Evolutionary conservation across 768 basidiomycete genomes (phyloP).

Genomic region (Rhodotorula babjevae): DNA sequence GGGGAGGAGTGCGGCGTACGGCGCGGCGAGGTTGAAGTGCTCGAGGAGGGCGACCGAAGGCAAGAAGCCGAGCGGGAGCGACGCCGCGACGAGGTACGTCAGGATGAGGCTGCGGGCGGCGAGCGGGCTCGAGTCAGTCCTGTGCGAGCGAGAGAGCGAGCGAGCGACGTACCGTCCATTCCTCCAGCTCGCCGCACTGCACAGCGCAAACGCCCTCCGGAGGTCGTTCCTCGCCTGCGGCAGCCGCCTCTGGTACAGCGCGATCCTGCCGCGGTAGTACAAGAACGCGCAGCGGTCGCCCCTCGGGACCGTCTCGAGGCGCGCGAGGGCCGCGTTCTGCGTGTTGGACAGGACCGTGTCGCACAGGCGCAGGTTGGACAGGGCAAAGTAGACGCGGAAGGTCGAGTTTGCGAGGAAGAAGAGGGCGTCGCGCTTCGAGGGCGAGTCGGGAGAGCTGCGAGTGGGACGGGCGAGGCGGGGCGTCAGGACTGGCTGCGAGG

Average conservation of each 20-base stretch:
- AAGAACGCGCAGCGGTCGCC: conserved; percentile 36
- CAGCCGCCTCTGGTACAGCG: conserved; percentile 40
- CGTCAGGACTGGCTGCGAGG: neutral
- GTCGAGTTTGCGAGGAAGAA: conserved; percentile 42
- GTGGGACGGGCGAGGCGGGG: neutral
- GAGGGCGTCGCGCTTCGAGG: conserved; percentile 38
- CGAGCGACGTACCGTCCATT: conserved; percentile 35
- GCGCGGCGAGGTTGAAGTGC: conserved; percentile 30
- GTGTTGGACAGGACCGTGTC: conserved; percentile 43
- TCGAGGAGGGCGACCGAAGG: conserved; percentile 22
- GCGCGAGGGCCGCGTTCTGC: conserved; percentile 18
- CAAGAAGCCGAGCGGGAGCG: conserved; percentile 38
- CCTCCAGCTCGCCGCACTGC: conserved; percentile 7
- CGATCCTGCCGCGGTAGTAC: conserved; percentile 42
- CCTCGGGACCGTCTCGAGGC: conserved; percentile 27
- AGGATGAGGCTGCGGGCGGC: conserved; percentile 38
- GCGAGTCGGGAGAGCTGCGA: conserved; percentile 8
- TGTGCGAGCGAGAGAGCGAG: neutral
- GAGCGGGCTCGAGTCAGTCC: too few species aligned
- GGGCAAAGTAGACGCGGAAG: conserved; percentile 42
- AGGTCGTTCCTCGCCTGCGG: conserved; percentile 36
- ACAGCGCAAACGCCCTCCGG: conserved; percentile 28
- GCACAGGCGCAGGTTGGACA: conserved; percentile 41
- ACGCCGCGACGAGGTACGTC: conserved; percentile 38
- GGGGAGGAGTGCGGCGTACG: conserved; percentile 21